Percentiles rank a stretch among this genome's conserved stretches.
Conservation (phyloP, 2,329 filamentous ascomycete genomes). For the Neospermospora avenae region DNA sequence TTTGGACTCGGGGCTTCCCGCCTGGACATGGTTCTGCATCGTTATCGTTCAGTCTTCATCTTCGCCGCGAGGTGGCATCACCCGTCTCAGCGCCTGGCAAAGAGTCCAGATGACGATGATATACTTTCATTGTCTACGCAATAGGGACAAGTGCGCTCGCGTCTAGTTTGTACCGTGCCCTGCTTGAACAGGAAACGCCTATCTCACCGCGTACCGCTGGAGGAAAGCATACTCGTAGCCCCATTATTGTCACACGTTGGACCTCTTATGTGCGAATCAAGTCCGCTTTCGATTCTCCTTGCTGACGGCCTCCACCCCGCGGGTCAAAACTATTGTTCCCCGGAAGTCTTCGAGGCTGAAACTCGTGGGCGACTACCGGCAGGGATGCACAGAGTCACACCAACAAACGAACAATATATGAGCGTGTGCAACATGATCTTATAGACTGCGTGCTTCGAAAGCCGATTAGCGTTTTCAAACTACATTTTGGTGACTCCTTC, state of each 20-base stretch:
- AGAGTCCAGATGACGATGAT: background rate
- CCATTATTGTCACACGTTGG: background rate
- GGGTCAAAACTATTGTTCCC: background rate
- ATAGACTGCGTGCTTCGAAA: background rate
- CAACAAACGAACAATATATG: background rate
- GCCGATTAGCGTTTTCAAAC: background rate
- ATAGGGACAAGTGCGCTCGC: background rate
- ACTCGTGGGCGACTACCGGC: background rate
- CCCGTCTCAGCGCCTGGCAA: background rate
- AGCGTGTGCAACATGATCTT: background rate
- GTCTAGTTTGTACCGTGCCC: background rate
- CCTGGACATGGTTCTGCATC: background rate
- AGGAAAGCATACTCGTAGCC: background rate
- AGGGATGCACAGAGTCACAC: background rate
- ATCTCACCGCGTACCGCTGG: background rate
- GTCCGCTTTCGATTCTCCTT: background rate
- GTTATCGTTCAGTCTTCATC: background rate
- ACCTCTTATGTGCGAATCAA: background rate
- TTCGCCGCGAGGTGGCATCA: background rate
- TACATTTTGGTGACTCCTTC: background rate
- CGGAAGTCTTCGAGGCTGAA: conserved; percentile 2
- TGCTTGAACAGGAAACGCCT: background rate
- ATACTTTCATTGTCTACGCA: background rate
- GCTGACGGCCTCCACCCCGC: background rate
- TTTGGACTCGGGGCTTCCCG: background rate